These are phyloP conservation scores for Calonectria hongkongensis DNA, from an alignment of 2,329 filamentous ascomycete species.

Conservation along the genomic window DNA sequence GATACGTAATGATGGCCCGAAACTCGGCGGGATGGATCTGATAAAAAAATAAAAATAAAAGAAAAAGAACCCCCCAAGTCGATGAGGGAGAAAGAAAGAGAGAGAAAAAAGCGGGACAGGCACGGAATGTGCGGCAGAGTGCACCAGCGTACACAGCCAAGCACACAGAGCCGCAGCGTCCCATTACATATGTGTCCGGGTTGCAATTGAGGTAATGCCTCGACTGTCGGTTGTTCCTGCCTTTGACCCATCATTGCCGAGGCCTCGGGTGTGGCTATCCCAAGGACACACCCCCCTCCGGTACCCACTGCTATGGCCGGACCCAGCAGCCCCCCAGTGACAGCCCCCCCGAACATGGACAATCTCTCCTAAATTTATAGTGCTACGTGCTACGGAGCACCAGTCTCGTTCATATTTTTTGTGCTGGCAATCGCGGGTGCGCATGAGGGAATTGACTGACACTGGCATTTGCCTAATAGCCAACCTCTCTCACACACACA, in stretches of 20 bases:
- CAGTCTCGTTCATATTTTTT: not conserved
- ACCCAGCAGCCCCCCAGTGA: not conserved
- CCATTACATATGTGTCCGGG: not conserved
- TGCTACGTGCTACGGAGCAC: not conserved
- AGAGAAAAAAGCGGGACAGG: not conserved
- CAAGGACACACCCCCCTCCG: not conserved
- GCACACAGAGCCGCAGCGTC: constrained; percentile 27
- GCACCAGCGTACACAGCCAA: not conserved
- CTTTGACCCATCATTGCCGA: constrained; percentile 23
- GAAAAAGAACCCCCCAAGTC: not conserved
- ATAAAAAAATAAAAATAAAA: constrained; percentile 28
- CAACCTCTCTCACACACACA: no score
- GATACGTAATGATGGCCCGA: constrained; percentile 33
- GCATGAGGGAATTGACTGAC: not conserved
- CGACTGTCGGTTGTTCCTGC: not conserved
- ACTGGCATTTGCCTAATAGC: no score
- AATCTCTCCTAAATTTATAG: constrained; percentile 20
- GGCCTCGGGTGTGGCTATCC: constrained; percentile 26
- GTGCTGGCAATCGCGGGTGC: constrained; percentile 18
- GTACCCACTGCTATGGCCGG: constrained; percentile 1
- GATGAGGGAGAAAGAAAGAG: not conserved
- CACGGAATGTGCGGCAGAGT: not conserved
- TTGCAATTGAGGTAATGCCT: not conserved
- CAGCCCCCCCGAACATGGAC: not conserved
- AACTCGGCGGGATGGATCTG: constrained; percentile 35